A percentile compares a stretch with the other conserved stretches of the same genome.
phyloP scores from a whole-genome alignment of 1,284 basidiomycete species.

The Irpex rosettiformis region DNA sequence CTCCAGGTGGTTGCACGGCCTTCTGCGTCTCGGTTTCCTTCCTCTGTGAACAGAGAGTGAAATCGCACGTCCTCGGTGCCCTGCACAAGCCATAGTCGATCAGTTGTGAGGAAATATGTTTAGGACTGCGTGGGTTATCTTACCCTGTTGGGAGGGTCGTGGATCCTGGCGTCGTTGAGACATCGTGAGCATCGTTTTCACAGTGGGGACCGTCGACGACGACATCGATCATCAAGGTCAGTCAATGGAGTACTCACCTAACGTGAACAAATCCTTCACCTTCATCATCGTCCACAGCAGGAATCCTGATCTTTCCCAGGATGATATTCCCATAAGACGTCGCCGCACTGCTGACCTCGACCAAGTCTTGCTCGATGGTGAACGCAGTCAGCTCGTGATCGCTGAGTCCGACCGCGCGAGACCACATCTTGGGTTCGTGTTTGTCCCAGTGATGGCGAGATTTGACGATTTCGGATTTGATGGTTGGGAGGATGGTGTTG shows the following conservation, averaged over 20 bases:
- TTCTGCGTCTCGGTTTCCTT: constrained; percentile 49
- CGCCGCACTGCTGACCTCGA: constrained; percentile 45
- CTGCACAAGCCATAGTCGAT: too few relatives aligned
- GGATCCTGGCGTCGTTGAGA: constrained; percentile 41
- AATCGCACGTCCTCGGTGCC: constrained; percentile 62
- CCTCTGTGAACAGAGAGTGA: constrained; percentile 70
- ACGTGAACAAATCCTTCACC: constrained; percentile 70
- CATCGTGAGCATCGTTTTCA: constrained; percentile 6
- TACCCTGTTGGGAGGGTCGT: constrained; percentile 72
- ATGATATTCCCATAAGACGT: constrained; percentile 68
- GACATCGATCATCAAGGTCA: not conserved
- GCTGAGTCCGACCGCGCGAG: constrained; percentile 47
- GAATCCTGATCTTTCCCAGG: constrained; percentile 72
- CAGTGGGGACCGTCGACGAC: not conserved
- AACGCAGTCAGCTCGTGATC: constrained; percentile 54
- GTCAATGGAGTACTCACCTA: constrained; percentile 43
- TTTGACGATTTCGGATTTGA: constrained; percentile 61
- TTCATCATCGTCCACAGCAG: constrained; percentile 56
- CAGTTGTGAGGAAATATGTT: constrained; percentile 1
- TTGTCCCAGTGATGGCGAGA: constrained; percentile 68
- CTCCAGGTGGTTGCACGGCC: constrained; percentile 55
- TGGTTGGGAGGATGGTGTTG: constrained; percentile 43
- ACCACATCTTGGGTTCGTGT: constrained; percentile 74
- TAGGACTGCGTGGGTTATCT: too few relatives aligned
- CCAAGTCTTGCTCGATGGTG: constrained; percentile 51